phyloP scores from a whole-genome alignment of 805 yeast species.

The Hanseniaspora clermontiae region DNA sequence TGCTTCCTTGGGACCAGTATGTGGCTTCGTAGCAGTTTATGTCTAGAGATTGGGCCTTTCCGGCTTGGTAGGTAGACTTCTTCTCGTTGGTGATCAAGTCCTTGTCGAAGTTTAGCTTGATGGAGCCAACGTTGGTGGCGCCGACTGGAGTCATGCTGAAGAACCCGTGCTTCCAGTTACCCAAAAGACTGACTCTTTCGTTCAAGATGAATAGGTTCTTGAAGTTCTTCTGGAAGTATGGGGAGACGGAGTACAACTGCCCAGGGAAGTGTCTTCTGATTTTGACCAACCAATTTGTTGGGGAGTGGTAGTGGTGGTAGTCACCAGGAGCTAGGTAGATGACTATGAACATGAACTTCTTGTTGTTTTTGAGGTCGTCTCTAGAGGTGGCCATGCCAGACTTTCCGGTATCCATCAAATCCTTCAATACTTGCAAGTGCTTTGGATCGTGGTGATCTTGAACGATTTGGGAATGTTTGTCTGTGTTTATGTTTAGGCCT shows the following conservation, averaged over 20 bases:
- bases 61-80: slow-evolving; percentile 20
- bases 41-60: slow-evolving; percentile 22
- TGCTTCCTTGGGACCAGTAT: slow-evolving; percentile 44
- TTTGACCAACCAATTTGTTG: slow-evolving; percentile 90
- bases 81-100: slow-evolving; percentile 73
- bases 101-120: slow-evolving; percentile 80
- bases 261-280: slow-evolving; percentile 92
- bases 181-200: slow-evolving; percentile 89
- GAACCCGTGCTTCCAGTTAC: slow-evolving; percentile 94
- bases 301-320: slow-evolving; percentile 93
- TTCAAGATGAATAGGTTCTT: slow-evolving; percentile 80
- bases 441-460: slow-evolving; percentile 16
- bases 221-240: slow-evolving; percentile 80
- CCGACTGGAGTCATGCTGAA: slow-evolving; percentile 99
- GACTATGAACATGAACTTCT: slow-evolving; percentile 71
- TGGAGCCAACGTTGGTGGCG: slow-evolving; percentile 96
- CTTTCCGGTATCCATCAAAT: slow-evolving; percentile 21
- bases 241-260: slow-evolving; percentile 89
- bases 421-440: slow-evolving; percentile 31
- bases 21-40: slow-evolving; percentile 83
- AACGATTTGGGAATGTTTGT: not conserved
- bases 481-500: slow-evolving; percentile 1
- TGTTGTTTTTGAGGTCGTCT: slow-evolving; percentile 27
- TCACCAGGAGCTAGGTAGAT: slow-evolving; percentile 97
- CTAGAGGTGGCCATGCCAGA: slow-evolving; percentile 1